A percentile compares a stretch with the other conserved stretches of the same genome.
Conservation (phyloP, 2,329 filamentous ascomycete species). For the Ophiocordyceps camponoti-saundersi region DNA sequence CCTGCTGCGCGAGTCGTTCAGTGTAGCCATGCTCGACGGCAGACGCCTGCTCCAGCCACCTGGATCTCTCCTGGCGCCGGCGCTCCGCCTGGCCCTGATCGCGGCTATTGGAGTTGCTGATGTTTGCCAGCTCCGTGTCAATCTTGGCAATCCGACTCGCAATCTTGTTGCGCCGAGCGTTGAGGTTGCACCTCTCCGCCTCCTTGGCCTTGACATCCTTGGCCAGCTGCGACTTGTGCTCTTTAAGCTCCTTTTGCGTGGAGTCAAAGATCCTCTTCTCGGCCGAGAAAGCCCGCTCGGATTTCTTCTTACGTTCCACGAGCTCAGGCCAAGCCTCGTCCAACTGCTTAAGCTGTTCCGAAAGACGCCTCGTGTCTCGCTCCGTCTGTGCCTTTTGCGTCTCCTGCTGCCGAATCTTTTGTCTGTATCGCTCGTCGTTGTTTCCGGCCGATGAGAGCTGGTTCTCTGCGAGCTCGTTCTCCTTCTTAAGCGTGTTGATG, state of each 20-base stretch:
- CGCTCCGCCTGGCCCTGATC: conserved; percentile 48
- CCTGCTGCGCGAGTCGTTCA: conserved; percentile 23
- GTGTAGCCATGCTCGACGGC: conserved; percentile 28
- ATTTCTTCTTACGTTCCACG: conserved; percentile 34
- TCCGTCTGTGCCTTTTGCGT: conserved; percentile 54
- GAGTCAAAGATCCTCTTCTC: conserved; percentile 45
- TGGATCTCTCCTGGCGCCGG: conserved; percentile 30
- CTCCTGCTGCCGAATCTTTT: conserved; percentile 59
- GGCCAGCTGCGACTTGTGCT: conserved; percentile 43
- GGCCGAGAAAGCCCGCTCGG: conserved; percentile 32
- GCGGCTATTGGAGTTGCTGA: conserved; percentile 50
- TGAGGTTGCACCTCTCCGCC: conserved; percentile 44
- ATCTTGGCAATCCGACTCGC: conserved; percentile 55
- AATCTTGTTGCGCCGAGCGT: conserved; percentile 57
- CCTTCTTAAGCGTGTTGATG: conserved; percentile 50
- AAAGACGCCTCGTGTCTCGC: conserved; percentile 35
- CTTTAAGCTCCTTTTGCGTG: conserved; percentile 34
- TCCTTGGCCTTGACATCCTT: conserved; percentile 44
- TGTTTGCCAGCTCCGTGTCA: conserved; percentile 53
- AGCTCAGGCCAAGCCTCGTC: conserved; percentile 45
- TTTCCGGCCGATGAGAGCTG: conserved; percentile 53
- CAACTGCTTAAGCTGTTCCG: conserved; percentile 43
- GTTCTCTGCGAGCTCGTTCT: conserved; percentile 52
- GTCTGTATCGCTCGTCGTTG: conserved; percentile 58
- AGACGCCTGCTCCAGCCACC: conserved; percentile 27